Evolutionary conservation across 768 basidiomycete genomes (phyloP).

Genomic region (Phanerodontia chrysosporium): DNA sequence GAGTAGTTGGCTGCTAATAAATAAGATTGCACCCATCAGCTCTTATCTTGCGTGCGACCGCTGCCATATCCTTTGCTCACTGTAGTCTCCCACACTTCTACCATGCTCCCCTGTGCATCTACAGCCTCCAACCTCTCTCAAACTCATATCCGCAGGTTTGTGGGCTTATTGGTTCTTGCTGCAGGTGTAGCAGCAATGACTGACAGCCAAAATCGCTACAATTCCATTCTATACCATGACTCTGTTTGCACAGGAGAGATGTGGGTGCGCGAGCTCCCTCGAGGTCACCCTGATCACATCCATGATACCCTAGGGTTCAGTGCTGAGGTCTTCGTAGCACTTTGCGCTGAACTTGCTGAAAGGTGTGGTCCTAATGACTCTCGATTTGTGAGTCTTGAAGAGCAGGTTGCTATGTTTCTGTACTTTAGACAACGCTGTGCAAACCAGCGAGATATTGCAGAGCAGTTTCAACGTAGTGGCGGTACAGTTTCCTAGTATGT

Average conservation of each 20-base stretch:
- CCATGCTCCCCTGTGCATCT: no score
- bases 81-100: no score
- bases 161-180: no score
- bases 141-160: no score
- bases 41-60: no score
- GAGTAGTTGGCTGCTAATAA: no score
- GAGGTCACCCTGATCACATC: slow-evolving; percentile 7
- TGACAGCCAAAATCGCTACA: neutral
- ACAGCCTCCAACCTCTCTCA: no score
- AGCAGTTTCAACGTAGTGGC: slow-evolving; percentile 24
- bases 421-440: slow-evolving; percentile 23
- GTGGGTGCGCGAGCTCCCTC: slow-evolving; percentile 8
- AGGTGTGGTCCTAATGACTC: slow-evolving; percentile 7
- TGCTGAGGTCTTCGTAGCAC: slow-evolving; percentile 6
- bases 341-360: neutral
- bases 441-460: slow-evolving; percentile 19
- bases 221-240: slow-evolving; percentile 4
- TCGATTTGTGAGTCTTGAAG: neutral
- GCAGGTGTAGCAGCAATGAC: neutral
- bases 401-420: slow-evolving; percentile 25
- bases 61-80: no score
- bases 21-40: no score
- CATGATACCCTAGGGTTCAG: slow-evolving; percentile 2
- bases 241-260: slow-evolving; percentile 6
- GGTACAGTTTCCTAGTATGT: slow-evolving; percentile 16